A percentile compares a stretch with the other conserved stretches of the same genome.
phyloP scores from a whole-genome alignment of 2,329 filamentous ascomycete species.

The Rhynchosporium agropyri region DNA sequence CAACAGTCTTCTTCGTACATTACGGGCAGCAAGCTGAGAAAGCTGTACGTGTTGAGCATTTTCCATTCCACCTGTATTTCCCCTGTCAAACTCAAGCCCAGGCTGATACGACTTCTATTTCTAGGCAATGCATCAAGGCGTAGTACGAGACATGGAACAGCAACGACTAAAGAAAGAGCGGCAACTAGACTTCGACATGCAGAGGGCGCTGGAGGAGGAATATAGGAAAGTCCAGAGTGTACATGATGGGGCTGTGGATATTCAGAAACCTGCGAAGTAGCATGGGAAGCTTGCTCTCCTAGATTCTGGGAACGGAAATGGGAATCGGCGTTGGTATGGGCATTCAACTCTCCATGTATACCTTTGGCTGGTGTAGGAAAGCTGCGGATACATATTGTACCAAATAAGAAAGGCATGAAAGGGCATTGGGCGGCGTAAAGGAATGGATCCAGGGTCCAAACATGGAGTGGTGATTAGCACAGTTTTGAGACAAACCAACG shows the following conservation, averaged over 20 bases:
- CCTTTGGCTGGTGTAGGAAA: slow-evolving; percentile 14
- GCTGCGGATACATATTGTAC: slow-evolving; percentile 14
- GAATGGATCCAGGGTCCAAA: not conserved
- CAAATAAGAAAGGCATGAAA: not conserved
- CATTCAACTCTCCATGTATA: not conserved
- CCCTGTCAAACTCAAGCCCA: not conserved
- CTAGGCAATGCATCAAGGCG: slow-evolving; percentile 93
- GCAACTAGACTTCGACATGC: slow-evolving; percentile 93
- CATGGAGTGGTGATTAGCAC: not conserved
- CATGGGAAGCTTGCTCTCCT: not conserved
- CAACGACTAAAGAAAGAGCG: slow-evolving; percentile 88
- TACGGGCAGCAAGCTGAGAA: slow-evolving; percentile 84
- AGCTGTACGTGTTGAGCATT: slow-evolving; percentile 59
- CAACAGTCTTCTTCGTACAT: slow-evolving; percentile 84
- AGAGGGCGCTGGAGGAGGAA: slow-evolving; percentile 80
- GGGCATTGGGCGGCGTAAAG: slow-evolving; percentile 23
- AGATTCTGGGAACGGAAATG: too few relatives aligned
- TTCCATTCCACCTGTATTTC: not conserved
- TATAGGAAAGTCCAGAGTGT: slow-evolving; percentile 89
- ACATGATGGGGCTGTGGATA: slow-evolving; percentile 48
- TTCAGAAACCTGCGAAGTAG: slow-evolving; percentile 27
- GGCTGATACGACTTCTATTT: slow-evolving; percentile 4
- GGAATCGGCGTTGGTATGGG: too few relatives aligned
- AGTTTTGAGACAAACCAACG: not conserved
- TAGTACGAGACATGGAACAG: slow-evolving; percentile 92